These are phyloP conservation scores for Ceratobasidium sp. DNA, from an alignment of 1,284 basidiomycete species.

Conservation along the genomic window DNA sequence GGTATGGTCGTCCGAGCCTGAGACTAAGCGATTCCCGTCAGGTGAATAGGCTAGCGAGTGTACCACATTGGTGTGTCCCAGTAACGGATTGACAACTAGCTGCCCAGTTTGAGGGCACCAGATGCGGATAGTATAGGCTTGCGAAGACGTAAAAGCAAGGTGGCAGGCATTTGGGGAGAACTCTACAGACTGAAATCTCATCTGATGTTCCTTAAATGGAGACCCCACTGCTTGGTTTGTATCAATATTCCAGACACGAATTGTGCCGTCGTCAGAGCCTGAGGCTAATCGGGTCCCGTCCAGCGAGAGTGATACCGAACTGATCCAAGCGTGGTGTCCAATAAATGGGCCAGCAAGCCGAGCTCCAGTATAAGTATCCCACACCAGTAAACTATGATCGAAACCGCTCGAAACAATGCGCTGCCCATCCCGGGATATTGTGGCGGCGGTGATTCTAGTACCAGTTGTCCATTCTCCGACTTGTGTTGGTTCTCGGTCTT, in stretches of 20 bases:
- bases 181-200: background rate
- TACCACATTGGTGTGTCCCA: constrained; percentile 13
- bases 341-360: background rate
- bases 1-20: constrained; percentile 6
- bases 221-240: background rate
- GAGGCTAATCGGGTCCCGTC: constrained; percentile 14
- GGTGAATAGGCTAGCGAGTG: background rate
- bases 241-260: constrained; percentile 17
- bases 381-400: constrained; percentile 30
- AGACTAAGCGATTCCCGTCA: background rate
- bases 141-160: constrained; percentile 21
- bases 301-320: constrained; percentile 20
- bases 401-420: constrained; percentile 21
- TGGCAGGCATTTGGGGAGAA: constrained; percentile 24
- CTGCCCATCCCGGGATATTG: constrained; percentile 2
- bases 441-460: no score
- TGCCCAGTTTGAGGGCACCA: constrained; percentile 31
- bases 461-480: no score
- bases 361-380: constrained; percentile 13
- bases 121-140: constrained; percentile 22
- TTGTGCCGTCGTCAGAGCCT: constrained; percentile 15
- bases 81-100: background rate
- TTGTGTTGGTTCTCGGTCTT: no score
- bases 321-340: constrained; percentile 21
- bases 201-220: background rate